phyloP scores from a whole-genome alignment of 129 eudicot species.

The Lactuca sativa region DNA sequence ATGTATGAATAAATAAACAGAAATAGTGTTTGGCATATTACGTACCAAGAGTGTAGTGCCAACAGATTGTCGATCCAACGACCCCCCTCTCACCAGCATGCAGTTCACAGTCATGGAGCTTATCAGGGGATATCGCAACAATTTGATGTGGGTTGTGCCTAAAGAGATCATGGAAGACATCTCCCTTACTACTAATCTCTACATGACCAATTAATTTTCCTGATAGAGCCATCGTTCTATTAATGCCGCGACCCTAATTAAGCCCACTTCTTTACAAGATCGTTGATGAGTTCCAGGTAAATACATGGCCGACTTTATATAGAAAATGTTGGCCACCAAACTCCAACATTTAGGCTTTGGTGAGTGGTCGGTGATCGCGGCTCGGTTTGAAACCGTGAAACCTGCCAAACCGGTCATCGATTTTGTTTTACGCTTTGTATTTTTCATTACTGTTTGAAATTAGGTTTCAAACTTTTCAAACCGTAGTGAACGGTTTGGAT shows the following conservation, averaged over 20 bases:
- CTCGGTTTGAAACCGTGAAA: too few relatives aligned
- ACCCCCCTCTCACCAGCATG: constrained; percentile 28
- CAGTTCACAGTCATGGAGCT: constrained; percentile 27
- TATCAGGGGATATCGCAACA: not conserved
- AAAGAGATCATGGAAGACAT: constrained; percentile 27
- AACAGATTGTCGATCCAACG: constrained; percentile 26
- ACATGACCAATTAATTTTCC: constrained; percentile 22
- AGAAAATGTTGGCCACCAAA: not conserved
- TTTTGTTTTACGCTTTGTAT: too few relatives aligned
- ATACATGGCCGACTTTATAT: too few relatives aligned
- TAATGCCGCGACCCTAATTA: not conserved
- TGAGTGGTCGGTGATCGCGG: too few relatives aligned
- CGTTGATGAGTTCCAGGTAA: not conserved
- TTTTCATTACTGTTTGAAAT: too few relatives aligned
- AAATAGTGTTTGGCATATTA: not conserved
- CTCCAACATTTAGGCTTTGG: not conserved
- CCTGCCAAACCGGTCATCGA: too few relatives aligned
- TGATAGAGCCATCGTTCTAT: constrained; percentile 8
- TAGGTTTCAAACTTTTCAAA: too few relatives aligned
- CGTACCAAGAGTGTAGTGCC: constrained; percentile 29
- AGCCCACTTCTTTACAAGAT: not conserved
- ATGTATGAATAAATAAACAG: not conserved
- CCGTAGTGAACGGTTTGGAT: too few relatives aligned
- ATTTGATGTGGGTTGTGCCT: constrained; percentile 24
- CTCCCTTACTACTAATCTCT: constrained; percentile 14